These are phyloP conservation scores for Ustilago curta DNA, from an alignment of 1,284 basidiomycete species.

Conservation along the genomic window DNA sequence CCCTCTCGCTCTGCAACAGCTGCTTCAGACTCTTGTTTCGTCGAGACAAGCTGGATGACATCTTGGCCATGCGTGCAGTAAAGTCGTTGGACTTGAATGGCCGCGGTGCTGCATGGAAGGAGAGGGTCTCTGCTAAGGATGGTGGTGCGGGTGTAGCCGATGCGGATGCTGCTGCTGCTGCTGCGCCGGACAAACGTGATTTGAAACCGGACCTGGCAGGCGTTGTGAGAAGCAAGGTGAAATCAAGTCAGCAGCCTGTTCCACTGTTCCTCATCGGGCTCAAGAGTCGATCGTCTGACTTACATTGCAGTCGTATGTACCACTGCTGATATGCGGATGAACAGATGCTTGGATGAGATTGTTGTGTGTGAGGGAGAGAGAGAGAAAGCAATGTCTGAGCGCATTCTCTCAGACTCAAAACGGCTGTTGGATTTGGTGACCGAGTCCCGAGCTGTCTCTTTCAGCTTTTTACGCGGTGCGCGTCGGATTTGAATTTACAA, in stretches of 20 bases:
- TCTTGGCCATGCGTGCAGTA: constrained; percentile 35
- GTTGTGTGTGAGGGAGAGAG: not conserved
- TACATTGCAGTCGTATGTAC: not conserved
- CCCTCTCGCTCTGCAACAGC: constrained; percentile 58
- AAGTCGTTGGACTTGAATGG: constrained; percentile 54
- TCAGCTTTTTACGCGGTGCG: constrained; percentile 1
- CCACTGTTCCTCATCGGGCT: too few relatives aligned
- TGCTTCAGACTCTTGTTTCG: constrained; percentile 65
- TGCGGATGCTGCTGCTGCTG: constrained; percentile 15
- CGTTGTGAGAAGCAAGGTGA: not conserved
- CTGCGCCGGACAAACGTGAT: constrained; percentile 10
- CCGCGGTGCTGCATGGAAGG: constrained; percentile 38
- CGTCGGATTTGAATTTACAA: too few relatives aligned
- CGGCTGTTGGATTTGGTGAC: not conserved
- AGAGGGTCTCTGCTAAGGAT: constrained; percentile 44
- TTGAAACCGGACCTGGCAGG: constrained; percentile 17
- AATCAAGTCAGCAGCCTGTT: not conserved
- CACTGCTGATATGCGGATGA: not conserved
- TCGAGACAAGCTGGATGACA: constrained; percentile 47
- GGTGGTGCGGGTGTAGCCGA: constrained; percentile 45
- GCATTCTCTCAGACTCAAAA: not conserved
- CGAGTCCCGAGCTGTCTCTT: constrained; percentile 7
- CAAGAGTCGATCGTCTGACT: not conserved
- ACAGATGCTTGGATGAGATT: not conserved
- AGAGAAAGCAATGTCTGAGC: constrained; percentile 4